Base-by-base conservation (phyloP, 768 basidiomycete genomes). In the Lactarius hengduanensis region DNA sequence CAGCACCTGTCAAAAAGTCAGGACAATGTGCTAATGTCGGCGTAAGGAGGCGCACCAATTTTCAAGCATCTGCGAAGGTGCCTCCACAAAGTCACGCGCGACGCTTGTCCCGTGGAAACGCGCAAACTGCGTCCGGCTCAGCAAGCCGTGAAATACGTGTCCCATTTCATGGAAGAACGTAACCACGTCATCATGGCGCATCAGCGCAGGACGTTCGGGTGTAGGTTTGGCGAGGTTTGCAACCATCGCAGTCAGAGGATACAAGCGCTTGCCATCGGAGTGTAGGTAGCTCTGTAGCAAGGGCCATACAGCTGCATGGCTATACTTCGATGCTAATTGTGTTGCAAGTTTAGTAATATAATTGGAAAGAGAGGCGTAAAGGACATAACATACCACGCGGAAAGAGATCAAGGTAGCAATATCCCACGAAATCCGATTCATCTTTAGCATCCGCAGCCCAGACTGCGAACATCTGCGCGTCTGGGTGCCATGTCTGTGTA, bases 141-240 rank as follows among this genome's bases (percentile, higher is more conserved):
- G 76, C 56, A 96, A 76, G 0, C 78, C 78, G 67, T 81, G 81
- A 74, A 79, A 80, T 32, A 78, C 80, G 65, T 82, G 79, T 6
- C 77, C 91, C 89, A 92, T 91, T 76, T 94, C 93, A 71, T 95
- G 93, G 84, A 94, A 93, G 78, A 94, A 92, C 0, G 92, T 95
- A 13, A 92, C 91, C 1, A 92, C 92, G 64, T 93, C 91, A 71
- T 89, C 87, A 67, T 94, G 91, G n/a, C 84, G 80, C 91, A 96
- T 91, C 41, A 94, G 78, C 22, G 91, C 92, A 2, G 92, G 92
- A 66, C 88, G 87, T 7, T 88, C 86, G 1, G 87, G 84, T 1
- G 91, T 92, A 4, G 91, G 82, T 73, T 95, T 96, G 4, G 93
- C 91, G 11, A 96, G 83, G 74, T 94, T 95, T 45, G 94, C 93